Conservation (phyloP, 768 basidiomycete species). For the Gymnopilus junonius region DNA sequence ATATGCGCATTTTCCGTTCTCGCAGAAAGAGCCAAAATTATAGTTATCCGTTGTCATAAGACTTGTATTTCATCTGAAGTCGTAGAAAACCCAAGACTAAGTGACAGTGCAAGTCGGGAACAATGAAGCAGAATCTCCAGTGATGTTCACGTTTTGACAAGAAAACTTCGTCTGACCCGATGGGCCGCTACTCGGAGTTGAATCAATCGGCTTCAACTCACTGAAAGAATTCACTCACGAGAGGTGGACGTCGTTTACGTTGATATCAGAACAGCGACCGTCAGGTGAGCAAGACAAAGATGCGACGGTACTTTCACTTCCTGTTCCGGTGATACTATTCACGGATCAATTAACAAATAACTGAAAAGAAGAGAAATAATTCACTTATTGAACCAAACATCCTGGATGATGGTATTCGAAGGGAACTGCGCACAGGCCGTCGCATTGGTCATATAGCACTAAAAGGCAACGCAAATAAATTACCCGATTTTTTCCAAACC, state of each 20-base stretch:
- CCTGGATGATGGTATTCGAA: constrained; percentile 57
- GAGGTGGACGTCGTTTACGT: constrained; percentile 48
- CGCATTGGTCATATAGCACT: constrained; percentile 56
- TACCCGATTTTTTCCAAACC: background rate
- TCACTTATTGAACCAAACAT: constrained; percentile 59
- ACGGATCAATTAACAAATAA: background rate
- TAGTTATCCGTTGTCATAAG: background rate
- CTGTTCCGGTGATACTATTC: constrained; percentile 58
- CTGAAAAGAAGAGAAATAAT: background rate
- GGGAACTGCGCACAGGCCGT: constrained; percentile 56
- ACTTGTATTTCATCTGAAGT: background rate
- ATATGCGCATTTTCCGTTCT: no score
- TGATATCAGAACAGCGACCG: constrained; percentile 52
- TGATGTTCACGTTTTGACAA: constrained; percentile 58
- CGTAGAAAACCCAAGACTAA: constrained; percentile 10
- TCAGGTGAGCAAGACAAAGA: constrained; percentile 60
- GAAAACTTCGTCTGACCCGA: constrained; percentile 49
- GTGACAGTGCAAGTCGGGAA: constrained; percentile 45
- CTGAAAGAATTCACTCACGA: constrained; percentile 36
- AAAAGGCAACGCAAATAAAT: background rate
- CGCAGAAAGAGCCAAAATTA: no score
- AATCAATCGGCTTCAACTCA: background rate
- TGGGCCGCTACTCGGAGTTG: constrained; percentile 32
- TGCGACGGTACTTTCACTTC: constrained; percentile 57
- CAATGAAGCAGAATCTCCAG: constrained; percentile 45